A percentile compares a stretch with the other conserved stretches of the same genome.
Conservation (phyloP, 257 asterid species). For the Perilla frutescens region DNA sequence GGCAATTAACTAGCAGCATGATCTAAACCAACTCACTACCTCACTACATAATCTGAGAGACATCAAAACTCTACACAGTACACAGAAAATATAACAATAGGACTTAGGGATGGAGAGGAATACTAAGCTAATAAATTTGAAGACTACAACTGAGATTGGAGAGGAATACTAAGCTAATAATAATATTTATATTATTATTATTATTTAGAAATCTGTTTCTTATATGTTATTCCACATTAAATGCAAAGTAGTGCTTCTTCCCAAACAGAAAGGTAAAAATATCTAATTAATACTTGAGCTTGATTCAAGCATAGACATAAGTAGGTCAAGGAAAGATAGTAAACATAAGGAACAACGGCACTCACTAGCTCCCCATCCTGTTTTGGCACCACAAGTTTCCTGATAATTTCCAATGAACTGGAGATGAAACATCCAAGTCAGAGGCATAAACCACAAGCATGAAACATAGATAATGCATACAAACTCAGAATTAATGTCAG, state of each 20-base stretch:
- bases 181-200: too few relatives aligned
- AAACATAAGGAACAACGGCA: slow-evolving; percentile 17
- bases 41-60: too few relatives aligned
- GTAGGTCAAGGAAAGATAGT: slow-evolving; percentile 1
- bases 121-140: too few relatives aligned
- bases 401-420: slow-evolving; percentile 97
- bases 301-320: slow-evolving; percentile 14
- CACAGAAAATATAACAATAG: too few relatives aligned
- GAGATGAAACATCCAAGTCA: slow-evolving; percentile 42
- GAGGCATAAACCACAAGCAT: slow-evolving; percentile 29
- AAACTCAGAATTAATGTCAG: not conserved
- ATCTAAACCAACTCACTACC: too few relatives aligned
- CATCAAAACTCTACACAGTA: too few relatives aligned
- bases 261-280: not conserved
- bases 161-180: too few relatives aligned
- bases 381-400: slow-evolving; percentile 75
- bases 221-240: not conserved
- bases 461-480: slow-evolving; percentile 1
- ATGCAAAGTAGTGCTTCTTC: slow-evolving; percentile 13
- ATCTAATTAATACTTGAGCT: not conserved
- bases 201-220: not conserved
- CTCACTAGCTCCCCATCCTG: slow-evolving; percentile 98
- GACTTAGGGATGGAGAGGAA: too few relatives aligned
- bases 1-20: too few relatives aligned
- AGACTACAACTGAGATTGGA: too few relatives aligned